These are phyloP conservation scores for Globisporangium parvum DNA, from an alignment of 352 stramenopile genomes.

Conservation along the genomic window DNA sequence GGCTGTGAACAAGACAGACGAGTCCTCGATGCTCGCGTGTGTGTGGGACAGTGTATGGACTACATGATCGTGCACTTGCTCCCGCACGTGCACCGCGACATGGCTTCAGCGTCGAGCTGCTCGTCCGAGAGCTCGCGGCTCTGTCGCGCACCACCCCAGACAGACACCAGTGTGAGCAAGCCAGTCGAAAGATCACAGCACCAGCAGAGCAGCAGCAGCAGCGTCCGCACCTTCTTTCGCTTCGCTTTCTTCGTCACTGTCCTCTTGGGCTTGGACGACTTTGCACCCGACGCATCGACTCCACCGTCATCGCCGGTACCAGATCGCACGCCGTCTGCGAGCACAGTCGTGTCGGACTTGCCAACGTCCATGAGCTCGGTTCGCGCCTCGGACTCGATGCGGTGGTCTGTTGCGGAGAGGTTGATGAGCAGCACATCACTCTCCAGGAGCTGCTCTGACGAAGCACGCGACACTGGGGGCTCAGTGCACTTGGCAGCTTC, in stretches of 20 bases:
- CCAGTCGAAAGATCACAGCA: not conserved
- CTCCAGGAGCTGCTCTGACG: slow-evolving; percentile 2
- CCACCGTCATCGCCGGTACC: not conserved
- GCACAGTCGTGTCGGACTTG: slow-evolving; percentile 22
- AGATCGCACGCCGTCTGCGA: not conserved
- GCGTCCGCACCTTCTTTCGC: slow-evolving; percentile 9
- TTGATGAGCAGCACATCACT: slow-evolving; percentile 3
- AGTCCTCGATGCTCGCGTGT: not conserved
- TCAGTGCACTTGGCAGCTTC: slow-evolving; percentile 3
- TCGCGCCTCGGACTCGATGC: slow-evolving; percentile 15
- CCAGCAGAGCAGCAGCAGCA: not conserved
- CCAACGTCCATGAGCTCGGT: slow-evolving; percentile 20
- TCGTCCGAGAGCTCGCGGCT: slow-evolving; percentile 22
- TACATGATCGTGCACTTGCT: slow-evolving; percentile 65
- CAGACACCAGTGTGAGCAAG: not conserved
- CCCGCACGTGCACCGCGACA: slow-evolving; percentile 59
- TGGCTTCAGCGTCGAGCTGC: slow-evolving; percentile 48
- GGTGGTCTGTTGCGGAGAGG: slow-evolving; percentile 1
- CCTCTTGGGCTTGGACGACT: slow-evolving; percentile 14
- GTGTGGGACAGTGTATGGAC: not conserved
- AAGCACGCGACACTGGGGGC: slow-evolving; percentile 1
- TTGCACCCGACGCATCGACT: slow-evolving; percentile 1
- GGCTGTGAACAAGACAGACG: not conserved
- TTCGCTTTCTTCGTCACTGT: slow-evolving; percentile 8
- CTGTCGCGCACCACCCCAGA: not conserved